phyloP scores from a whole-genome alignment of 2,329 filamentous ascomycete genomes.

The Beauveria varroae region DNA sequence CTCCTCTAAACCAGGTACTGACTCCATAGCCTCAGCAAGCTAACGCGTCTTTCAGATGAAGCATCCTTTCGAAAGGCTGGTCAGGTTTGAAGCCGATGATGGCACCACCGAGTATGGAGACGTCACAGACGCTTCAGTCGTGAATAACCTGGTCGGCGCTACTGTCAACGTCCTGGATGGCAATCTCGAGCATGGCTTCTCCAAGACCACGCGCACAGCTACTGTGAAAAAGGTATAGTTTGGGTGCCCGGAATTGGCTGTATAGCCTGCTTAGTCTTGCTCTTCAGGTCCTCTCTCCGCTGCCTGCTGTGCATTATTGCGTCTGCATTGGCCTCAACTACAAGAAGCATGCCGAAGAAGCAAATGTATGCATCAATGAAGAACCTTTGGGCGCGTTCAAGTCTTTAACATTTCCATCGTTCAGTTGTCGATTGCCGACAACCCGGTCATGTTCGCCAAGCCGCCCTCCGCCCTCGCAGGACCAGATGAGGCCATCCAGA shows the following conservation, averaged over 20 bases:
- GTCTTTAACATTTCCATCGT: neutral
- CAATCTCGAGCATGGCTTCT: neutral
- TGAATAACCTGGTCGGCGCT: neutral
- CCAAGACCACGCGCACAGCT: neutral
- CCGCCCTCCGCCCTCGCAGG: constrained; percentile 16
- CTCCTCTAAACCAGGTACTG: no score
- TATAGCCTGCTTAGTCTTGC: neutral
- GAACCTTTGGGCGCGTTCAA: no score
- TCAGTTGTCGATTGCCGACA: neutral
- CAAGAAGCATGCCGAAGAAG: constrained; percentile 19
- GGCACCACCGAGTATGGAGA: neutral
- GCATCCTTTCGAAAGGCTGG: neutral
- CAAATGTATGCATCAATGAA: constrained; percentile 10
- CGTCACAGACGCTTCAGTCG: neutral
- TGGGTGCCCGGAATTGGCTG: rapidly evolving
- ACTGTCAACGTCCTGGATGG: neutral
- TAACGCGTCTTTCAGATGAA: neutral
- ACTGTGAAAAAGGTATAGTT: neutral
- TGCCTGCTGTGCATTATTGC: constrained; percentile 10
- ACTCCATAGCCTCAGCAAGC: neutral
- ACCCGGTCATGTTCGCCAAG: constrained; percentile 17
- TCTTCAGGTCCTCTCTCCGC: neutral
- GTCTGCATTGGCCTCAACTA: constrained; percentile 24
- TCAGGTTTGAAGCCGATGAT: neutral
- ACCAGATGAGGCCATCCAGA: constrained; percentile 18